Base-by-base conservation (phyloP, 2,329 filamentous ascomycete species). In the Aspergillus tubingensis region DNA sequence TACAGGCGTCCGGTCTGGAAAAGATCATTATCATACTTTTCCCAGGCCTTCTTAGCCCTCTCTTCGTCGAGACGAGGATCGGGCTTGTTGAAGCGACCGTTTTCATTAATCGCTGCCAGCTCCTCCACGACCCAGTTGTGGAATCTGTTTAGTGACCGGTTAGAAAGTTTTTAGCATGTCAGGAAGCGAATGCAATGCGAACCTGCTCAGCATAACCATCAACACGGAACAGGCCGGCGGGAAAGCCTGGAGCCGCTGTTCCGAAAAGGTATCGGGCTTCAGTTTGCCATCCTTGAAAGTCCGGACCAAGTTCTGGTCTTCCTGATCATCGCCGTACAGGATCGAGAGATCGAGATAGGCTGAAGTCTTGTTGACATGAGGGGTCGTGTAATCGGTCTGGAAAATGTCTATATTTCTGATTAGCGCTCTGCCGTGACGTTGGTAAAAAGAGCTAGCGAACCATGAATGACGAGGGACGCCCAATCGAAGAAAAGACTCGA, bases 81-180 rank as follows among this genome's bases (percentile, higher is more conserved):
- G 0, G 91, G 91, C 61, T 86, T 88, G 0, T 83, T 85, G 76
- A 96, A 97, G 21, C 91, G 85, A 15, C 87, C 88, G 48, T 86
- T 86, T 68, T 97, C 93, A 69, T 97, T 96, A 76, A 97, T 94
- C n/a, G 83, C 79, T 0, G 90, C 90, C 17, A 97, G 80, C 62
- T 94, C 89, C 57, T 87, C 85, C 1, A 91, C 92, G 0, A 92
- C 86, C 65, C 95, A 84, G 76, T 98, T 97, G 77, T 97, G 94
- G 77, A 96, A 96, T 65, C 72, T 72, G 41, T 27, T 17, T 47
- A 47, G 54, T 36, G 13, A 10, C 32, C 13, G 1, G 36, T 41
- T 39, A 47, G 23, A 11, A 8, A 10, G 3, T 44, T 47, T 2
- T 54, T 38, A 15, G 11, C 13, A 38, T 53, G 54, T 15, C 17